Conservation (phyloP, 495 filamentous ascomycete genomes). For the Penicillium goetzii region DNA sequence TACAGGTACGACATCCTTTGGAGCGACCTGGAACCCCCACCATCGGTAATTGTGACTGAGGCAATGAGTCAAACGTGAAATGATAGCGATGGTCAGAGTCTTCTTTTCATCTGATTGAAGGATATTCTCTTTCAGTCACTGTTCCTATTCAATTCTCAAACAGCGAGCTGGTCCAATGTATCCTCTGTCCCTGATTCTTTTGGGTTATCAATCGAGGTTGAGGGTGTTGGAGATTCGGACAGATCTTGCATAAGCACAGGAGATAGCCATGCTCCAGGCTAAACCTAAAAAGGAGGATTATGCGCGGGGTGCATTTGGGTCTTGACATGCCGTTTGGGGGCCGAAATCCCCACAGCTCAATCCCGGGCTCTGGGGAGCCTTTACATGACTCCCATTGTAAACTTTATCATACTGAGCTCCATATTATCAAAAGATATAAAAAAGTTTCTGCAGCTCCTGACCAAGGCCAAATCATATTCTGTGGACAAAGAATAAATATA, state of each 20-base stretch:
- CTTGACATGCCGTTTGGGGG: not conserved
- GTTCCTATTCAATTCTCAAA: not conserved
- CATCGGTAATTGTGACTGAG: constrained; percentile 3
- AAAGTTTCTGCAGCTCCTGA: no score
- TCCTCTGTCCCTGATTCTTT: not conserved
- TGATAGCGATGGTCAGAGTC: not conserved
- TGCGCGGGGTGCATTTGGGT: not conserved
- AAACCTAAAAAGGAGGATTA: not conserved
- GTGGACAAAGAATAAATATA: no score
- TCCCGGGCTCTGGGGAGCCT: not conserved
- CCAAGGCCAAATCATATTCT: no score
- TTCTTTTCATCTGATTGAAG: not conserved
- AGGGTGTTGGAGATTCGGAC: not conserved
- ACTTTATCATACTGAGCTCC: no score
- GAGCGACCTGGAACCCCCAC: constrained; percentile 18
- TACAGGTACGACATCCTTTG: constrained; percentile 17
- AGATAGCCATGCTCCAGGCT: not conserved
- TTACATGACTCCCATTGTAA: no score
- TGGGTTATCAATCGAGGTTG: not conserved
- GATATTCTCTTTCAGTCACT: not conserved
- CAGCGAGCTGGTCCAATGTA: not conserved
- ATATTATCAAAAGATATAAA: no score
- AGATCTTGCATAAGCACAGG: not conserved
- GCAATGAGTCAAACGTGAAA: not conserved
- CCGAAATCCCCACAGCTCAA: not conserved